Conservation (phyloP, 352 stramenopile genomes). For the Globisporangium alternatum region DNA sequence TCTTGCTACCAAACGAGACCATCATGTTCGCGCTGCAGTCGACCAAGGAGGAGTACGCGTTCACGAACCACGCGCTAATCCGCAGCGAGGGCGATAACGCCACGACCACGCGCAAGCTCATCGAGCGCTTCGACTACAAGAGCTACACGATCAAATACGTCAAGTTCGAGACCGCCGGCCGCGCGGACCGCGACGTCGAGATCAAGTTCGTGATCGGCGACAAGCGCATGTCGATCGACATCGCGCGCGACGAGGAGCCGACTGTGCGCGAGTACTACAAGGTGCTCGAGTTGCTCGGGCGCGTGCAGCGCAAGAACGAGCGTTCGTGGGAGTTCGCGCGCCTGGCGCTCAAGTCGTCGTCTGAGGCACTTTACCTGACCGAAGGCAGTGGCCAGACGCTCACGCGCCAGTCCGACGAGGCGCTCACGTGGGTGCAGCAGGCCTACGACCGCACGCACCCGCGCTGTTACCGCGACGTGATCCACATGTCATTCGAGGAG, state of each 20-base stretch:
- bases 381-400: slow-evolving; percentile 31
- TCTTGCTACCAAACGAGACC: slow-evolving; percentile 36
- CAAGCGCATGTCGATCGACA: slow-evolving; percentile 27
- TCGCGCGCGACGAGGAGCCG: slow-evolving; percentile 27
- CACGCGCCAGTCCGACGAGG: slow-evolving; percentile 35
- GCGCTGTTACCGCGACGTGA: slow-evolving; percentile 34
- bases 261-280: slow-evolving; percentile 37
- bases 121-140: slow-evolving; percentile 39
- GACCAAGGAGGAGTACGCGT: slow-evolving; percentile 55
- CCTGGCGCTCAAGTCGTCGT: slow-evolving; percentile 25
- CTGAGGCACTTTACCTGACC: slow-evolving; percentile 32
- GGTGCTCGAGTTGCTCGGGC: slow-evolving; percentile 35
- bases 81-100: slow-evolving; percentile 34
- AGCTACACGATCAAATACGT: slow-evolving; percentile 22
- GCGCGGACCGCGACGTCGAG: slow-evolving; percentile 47
- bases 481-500: slow-evolving; percentile 22
- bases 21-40: slow-evolving; percentile 60
- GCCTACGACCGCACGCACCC: slow-evolving; percentile 35
- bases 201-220: slow-evolving; percentile 34
- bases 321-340: slow-evolving; percentile 30
- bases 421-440: slow-evolving; percentile 31
- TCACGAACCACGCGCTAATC: slow-evolving; percentile 60
- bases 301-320: slow-evolving; percentile 34
- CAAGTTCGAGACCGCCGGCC: slow-evolving; percentile 41
- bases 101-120: slow-evolving; percentile 42